phyloP scores from a whole-genome alignment of 2,329 filamentous ascomycete genomes.

The Meredithiella fracta region DNA sequence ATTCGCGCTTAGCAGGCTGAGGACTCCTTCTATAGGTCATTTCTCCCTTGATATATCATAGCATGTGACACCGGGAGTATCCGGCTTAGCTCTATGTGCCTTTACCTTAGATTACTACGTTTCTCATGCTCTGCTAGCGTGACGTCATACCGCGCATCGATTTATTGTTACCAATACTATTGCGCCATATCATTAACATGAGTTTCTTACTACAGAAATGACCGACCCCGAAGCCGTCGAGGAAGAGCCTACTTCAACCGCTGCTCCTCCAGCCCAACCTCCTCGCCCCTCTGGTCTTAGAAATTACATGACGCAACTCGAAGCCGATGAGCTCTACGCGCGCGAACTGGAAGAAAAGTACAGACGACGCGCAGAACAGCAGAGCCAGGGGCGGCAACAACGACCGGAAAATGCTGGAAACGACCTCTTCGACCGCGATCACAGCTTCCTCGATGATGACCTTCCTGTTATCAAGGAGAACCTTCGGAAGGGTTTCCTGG shows the following conservation, averaged over 20 bases:
- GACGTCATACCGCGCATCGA: no score
- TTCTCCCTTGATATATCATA: background rate
- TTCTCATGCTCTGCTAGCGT: no score
- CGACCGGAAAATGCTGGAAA: slow-evolving; percentile 13
- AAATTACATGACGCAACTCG: slow-evolving; percentile 59
- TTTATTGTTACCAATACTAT: background rate
- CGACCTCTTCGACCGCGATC: slow-evolving; percentile 43
- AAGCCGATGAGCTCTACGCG: slow-evolving; percentile 81
- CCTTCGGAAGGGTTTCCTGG: slow-evolving; percentile 80
- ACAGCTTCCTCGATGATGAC: slow-evolving; percentile 91
- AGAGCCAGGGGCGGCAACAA: slow-evolving; percentile 35
- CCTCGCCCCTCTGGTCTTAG: slow-evolving; percentile 50
- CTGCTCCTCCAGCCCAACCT: slow-evolving; percentile 45
- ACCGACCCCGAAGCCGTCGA: slow-evolving; percentile 56
- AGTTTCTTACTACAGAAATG: slow-evolving; percentile 38
- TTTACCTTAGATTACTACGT: no score
- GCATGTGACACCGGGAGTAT: background rate
- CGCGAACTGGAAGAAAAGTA: slow-evolving; percentile 88
- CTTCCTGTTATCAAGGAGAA: slow-evolving; percentile 86
- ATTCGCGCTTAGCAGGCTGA: no score
- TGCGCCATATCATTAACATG: background rate
- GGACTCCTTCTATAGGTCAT: background rate
- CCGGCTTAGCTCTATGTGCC: background rate
- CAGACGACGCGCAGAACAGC: slow-evolving; percentile 30
- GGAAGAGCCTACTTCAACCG: slow-evolving; percentile 34